Base-by-base conservation (phyloP, 306 rosid genomes). In the Alnus rubra region DNA sequence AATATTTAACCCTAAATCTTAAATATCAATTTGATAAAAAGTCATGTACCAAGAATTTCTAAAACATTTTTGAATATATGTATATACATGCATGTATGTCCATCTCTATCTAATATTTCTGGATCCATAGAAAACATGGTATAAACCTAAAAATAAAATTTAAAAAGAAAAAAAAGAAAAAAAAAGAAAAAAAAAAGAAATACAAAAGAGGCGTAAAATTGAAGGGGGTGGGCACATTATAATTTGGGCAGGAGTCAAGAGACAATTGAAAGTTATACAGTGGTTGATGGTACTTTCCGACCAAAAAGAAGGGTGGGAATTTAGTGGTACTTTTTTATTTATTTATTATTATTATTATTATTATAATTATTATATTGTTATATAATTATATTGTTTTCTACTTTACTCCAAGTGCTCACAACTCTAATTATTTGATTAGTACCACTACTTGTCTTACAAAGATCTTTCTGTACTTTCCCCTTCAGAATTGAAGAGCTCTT, bases 221-320 rank as follows among this genome's bases (percentile, higher is more conserved):
- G 0, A 28, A 28, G 65, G 65, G 37, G 35, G 5, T 9, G 5
- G 45, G 45, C 6, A 0, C n/a, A n/a, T n/a, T n/a, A n/a, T n/a
- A n/a, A n/a, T n/a, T n/a, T 9, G 5, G 45, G 45, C 6, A 0
- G 7, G 45, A 39, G 65, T 33, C 31, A 19, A 58, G 28, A 23
- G 15, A 28, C 5, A 59, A 28, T 1, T 30, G 65, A 28, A 59
- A 28, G 16, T 59, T 59, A 31, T 10, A 59, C 37, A 19, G 65
- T 58, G 33, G 31, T 59, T 3, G n/a, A 28, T 10, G 65, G 65
- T 59, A 59, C 65, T 59, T 59, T 59, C 65, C 65, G 65, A 59
- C 65, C 65, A 59, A 59, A 59, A 30, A 59, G 31, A 58, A 58
- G 64, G 64, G 14, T 23, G 64, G 30, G 64, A 58, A n/a, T 58